Evolutionary conservation across 768 basidiomycete species (phyloP), one percentile per base, ranked within the genome.

Genomic region (Tremella fuciformis): DNA sequence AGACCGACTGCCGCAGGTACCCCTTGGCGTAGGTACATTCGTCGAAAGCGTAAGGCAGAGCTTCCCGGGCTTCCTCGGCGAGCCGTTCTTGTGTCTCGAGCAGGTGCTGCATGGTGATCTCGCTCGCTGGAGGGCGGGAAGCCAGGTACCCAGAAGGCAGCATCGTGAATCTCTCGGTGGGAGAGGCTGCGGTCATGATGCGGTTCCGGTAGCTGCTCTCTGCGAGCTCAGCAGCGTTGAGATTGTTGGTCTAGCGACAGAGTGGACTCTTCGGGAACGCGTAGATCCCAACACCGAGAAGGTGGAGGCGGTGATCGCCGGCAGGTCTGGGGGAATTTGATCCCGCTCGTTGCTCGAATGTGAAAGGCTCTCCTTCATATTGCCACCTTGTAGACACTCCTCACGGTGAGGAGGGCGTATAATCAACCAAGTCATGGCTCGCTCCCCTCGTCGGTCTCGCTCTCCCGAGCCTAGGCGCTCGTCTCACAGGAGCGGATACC

Each of bases 21-120:
- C 76, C 76, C 41, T 69, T 67, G 3, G 42, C 26, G 49, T 66
- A 75, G 4, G 70, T 67, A 55, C 76, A 77, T 41, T 72, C 66
- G 50, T 74, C 71, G 37, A 74, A 69, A 18, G 59, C 51, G 54
- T 67, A 75, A 2, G 76, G 76, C 57, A 77, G 58, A 11, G 64
- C 68, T 41, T 74, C 72, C 2, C 65, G 59, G 2, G 76, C 76
- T 59, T 77, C 70, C 39, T 68, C 66, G 18, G 71, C 65, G 39
- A 74, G 56, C 1, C 59, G 58, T 15, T 69, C 70, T 24, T 64
- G 60, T 13, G 63, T 57, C 26, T 68, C 71, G 11, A 76, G 58
- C 19, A 75, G 58, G 8, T 63, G 57, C 44, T 66, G 64, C 9
- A 76, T 60, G 7, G 71, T 72, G 2, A 66, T 70, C 39, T 73